These are phyloP conservation scores for Arthrobotrys megalospora DNA, from an alignment of 2,329 filamentous ascomycete species.

Conservation along the genomic window DNA sequence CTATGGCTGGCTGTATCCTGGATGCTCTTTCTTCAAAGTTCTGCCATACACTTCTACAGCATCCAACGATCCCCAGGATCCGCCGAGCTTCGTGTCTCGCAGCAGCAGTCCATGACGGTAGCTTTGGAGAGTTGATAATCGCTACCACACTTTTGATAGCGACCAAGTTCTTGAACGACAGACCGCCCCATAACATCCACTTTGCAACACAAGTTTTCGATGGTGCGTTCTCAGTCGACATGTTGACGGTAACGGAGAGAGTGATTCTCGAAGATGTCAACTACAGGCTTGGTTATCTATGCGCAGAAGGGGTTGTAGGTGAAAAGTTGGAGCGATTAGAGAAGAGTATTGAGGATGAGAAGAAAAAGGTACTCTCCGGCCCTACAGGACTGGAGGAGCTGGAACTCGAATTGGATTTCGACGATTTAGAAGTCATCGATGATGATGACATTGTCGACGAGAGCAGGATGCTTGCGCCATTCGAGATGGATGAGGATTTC, in stretches of 20 bases:
- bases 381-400: constrained; percentile 39
- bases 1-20: constrained; percentile 58
- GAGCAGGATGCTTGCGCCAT: constrained; percentile 46
- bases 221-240: constrained; percentile 44
- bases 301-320: constrained; percentile 48
- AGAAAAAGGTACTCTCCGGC: constrained; percentile 21
- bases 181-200: constrained; percentile 57
- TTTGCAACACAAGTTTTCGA: constrained; percentile 56
- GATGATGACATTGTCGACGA: constrained; percentile 53
- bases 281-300: constrained; percentile 54
- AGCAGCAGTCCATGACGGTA: constrained; percentile 27
- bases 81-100: constrained; percentile 14
- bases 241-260: constrained; percentile 50
- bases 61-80: constrained; percentile 51
- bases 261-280: constrained; percentile 50
- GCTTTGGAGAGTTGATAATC: constrained; percentile 47
- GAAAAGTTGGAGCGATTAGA: constrained; percentile 52
- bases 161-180: constrained; percentile 56
- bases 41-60: constrained; percentile 51
- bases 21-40: constrained; percentile 60
- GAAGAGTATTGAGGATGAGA: constrained; percentile 39
- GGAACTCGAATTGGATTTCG: constrained; percentile 51
- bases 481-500: constrained; percentile 58
- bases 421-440: constrained; percentile 28
- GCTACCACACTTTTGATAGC: constrained; percentile 52